phyloP scores from a whole-genome alignment of 2,329 filamentous ascomycete species.

The Penicillium sp. region DNA sequence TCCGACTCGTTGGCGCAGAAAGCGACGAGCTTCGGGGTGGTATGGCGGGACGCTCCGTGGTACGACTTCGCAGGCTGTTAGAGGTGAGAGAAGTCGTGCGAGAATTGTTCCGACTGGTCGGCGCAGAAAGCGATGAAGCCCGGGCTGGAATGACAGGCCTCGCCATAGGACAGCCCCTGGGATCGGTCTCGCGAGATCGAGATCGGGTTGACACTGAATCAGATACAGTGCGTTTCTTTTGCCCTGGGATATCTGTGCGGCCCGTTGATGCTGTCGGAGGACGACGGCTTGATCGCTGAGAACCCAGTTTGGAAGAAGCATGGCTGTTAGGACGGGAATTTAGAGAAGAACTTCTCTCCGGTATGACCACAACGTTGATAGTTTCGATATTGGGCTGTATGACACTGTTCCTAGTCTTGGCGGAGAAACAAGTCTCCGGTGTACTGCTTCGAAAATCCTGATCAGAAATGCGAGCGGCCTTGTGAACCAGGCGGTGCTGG shows the following conservation, averaged over 20 bases:
- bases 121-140: slow-evolving; percentile 47
- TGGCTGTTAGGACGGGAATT: slow-evolving; percentile 38
- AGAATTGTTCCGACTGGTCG: slow-evolving; percentile 46
- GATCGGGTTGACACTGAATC: slow-evolving; percentile 34
- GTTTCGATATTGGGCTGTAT: slow-evolving; percentile 37
- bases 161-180: slow-evolving; percentile 28
- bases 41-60: slow-evolving; percentile 32
- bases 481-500: slow-evolving; percentile 52
- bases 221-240: slow-evolving; percentile 41
- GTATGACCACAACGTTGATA: slow-evolving; percentile 50
- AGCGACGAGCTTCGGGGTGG: slow-evolving; percentile 46
- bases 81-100: slow-evolving; percentile 47
- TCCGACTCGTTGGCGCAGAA: slow-evolving; percentile 47
- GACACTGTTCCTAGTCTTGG: slow-evolving; percentile 31
- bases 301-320: slow-evolving; percentile 38
- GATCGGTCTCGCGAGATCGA: slow-evolving; percentile 25
- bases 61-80: slow-evolving; percentile 37
- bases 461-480: slow-evolving; percentile 50
- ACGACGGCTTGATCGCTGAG: slow-evolving; percentile 38
- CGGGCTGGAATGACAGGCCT: slow-evolving; percentile 40
- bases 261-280: slow-evolving; percentile 36
- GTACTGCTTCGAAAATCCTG: slow-evolving; percentile 44
- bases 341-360: slow-evolving; percentile 47
- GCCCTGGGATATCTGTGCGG: slow-evolving; percentile 34
- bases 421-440: slow-evolving; percentile 42